A percentile compares a stretch with the other conserved stretches of the same genome.
These are phyloP conservation scores for Agaricus bisporus DNA, from an alignment of 768 basidiomycete genomes.

Conservation along the genomic window DNA sequence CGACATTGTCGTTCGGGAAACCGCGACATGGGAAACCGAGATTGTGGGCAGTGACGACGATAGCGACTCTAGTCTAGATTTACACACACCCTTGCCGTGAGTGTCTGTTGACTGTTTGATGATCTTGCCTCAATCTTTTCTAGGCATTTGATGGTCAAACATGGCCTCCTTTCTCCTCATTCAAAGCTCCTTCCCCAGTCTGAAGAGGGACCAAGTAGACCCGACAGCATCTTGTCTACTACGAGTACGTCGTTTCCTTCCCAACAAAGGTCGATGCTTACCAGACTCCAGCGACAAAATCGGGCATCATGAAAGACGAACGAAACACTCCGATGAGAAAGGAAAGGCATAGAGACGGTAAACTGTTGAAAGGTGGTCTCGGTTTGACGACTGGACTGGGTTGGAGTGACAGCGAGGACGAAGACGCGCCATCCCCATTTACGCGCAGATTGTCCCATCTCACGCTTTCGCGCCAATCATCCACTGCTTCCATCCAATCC, in stretches of 20 bases:
- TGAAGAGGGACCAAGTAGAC: constrained; percentile 18
- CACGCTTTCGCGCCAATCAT: constrained; percentile 41
- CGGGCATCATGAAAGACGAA: constrained; percentile 42
- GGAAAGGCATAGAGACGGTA: constrained; percentile 58
- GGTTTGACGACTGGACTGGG: constrained; percentile 69
- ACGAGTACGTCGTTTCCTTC: constrained; percentile 20
- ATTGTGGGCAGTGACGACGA: constrained; percentile 12
- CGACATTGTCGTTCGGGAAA: constrained; percentile 6
- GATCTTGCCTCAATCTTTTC: background rate
- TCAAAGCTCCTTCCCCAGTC: constrained; percentile 50
- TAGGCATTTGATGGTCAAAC: constrained; percentile 61
- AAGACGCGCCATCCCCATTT: constrained; percentile 63
- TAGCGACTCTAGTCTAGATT: constrained; percentile 55
- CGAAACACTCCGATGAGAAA: constrained; percentile 52
- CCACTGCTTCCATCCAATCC: constrained; percentile 33
- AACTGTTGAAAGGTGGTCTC: constrained; percentile 51
- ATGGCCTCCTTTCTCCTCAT: constrained; percentile 60
- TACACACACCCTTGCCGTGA: constrained; percentile 66
- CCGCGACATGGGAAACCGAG: constrained; percentile 6
- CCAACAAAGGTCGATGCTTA: constrained; percentile 6
- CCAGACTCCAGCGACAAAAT: constrained; percentile 23
- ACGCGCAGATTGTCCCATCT: constrained; percentile 57
- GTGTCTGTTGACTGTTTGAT: constrained; percentile 21
- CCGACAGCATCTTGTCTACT: constrained; percentile 30
- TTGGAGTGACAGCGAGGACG: constrained; percentile 76